Evolutionary conservation across 129 eudicot genomes (phyloP), one percentile per base, ranked within the genome.

Genomic region (Tanacetum coccineum): DNA sequence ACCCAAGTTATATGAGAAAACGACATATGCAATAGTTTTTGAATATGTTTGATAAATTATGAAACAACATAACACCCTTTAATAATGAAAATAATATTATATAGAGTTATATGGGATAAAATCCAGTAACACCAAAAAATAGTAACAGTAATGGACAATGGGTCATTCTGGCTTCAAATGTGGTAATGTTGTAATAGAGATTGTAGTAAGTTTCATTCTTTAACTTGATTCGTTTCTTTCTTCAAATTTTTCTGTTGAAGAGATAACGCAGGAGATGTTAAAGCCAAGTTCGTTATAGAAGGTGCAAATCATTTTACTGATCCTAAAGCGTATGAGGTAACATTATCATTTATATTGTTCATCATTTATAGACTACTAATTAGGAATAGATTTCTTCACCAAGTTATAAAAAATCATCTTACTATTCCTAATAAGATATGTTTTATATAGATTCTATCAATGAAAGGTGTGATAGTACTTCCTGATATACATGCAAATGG

Each of bases 231-330:
- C n/a, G 13, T 54, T 57, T n/a, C 9, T 46, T 45, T 36, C 9
- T 52, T 32, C 9, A 59, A 59, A n/a, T 74, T 64, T 46, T 54
- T 8, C 42, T 36, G 9, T 39, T 73, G 56, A 76, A 89, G 96
- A 64, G 90, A 81, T 66, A 89, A 89, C 67, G 96, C 96, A 8
- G 84, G 74, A 8, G 66, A 79, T 44, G 87, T 89, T 14, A 83
- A 68, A 82, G 90, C 96, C 53, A 85, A 89, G 70, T 85, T 76
- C 58, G 81, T 89, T 50, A 70, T 89, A 12, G 96, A 89, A 74
- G 96, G 84, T 42, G 96, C 96, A 20, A 88, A 88, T 64, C 96
- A 88, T 77, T 93, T 93, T 54, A 83, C 89, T 42, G 96, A 85
- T 75, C 93, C 93, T 17, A 93, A 89, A 13, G 96, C 96, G 26